Conservation (phyloP, 2,329 filamentous ascomycete genomes). For the Clarireedia monteithiana region DNA sequence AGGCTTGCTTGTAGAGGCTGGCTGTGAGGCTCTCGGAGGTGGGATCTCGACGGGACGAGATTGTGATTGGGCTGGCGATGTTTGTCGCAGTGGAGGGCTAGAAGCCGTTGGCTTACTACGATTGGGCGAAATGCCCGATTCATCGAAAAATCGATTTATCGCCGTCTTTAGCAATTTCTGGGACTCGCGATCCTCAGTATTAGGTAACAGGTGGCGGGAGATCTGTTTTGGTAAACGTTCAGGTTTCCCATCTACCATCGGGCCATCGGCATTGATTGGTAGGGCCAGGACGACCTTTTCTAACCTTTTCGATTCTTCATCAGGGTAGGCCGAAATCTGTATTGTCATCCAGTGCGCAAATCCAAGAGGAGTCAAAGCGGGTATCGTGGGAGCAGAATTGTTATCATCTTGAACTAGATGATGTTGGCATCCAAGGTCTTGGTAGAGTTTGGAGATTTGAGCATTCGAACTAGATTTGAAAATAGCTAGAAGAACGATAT, state of each 20-base stretch:
- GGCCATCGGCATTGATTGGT: slow-evolving; percentile 50
- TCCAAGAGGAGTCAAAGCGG: slow-evolving; percentile 58
- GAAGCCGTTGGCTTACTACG: slow-evolving; percentile 27
- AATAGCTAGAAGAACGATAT: slow-evolving; percentile 16
- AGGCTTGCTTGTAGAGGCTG: slow-evolving; percentile 21
- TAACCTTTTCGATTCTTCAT: slow-evolving; percentile 65
- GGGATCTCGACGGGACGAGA: slow-evolving; percentile 21
- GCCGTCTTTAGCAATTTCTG: slow-evolving; percentile 54
- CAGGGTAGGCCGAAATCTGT: slow-evolving; percentile 68
- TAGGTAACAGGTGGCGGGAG: slow-evolving; percentile 64
- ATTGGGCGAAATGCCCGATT: slow-evolving; percentile 37
- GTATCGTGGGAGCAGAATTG: slow-evolving; percentile 48
- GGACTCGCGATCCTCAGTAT: slow-evolving; percentile 44
- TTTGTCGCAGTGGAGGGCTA: slow-evolving; percentile 19
- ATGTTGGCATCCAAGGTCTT: slow-evolving; percentile 47
- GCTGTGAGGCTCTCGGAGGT: slow-evolving; percentile 15
- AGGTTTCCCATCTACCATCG: slow-evolving; percentile 54
- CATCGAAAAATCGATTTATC: slow-evolving; percentile 39
- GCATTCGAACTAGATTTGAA: slow-evolving; percentile 29
- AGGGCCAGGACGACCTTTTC: slow-evolving; percentile 60
- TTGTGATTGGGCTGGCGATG: slow-evolving; percentile 17
- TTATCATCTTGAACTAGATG: slow-evolving; percentile 52
- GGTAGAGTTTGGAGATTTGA: slow-evolving; percentile 51
- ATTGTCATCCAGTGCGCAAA: slow-evolving; percentile 66
- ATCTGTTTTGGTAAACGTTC: slow-evolving; percentile 76